Evolutionary conservation across 2,329 filamentous ascomycete species (phyloP), one percentile per base, ranked within the genome.

Genomic region (Fusarium sp.): DNA sequence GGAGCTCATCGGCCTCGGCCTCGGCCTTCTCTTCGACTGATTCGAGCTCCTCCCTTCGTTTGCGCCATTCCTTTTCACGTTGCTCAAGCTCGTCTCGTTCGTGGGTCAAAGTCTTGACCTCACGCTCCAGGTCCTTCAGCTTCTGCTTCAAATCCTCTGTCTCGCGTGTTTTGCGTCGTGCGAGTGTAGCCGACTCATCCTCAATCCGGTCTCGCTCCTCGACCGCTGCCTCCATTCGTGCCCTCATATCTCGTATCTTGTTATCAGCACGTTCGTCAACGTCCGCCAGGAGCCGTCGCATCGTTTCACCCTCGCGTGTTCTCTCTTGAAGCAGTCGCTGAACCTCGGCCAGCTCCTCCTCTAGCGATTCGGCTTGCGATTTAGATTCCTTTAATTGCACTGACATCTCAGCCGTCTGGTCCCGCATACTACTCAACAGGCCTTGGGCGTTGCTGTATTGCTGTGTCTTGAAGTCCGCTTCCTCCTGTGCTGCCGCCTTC

Each of bases 151-250:
- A 84, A 72, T 98, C 95, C 78, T 98, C 96, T 5, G 93, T 85
- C 82, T 98, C 96, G 49, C 94, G 87, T 9, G 92, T 88, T 65
- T 91, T 90, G 45, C 92, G 88, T 55, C 95, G 87, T 15, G 91
- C 92, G 51, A 92, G 86, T 0, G 90, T 92, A 75, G 90, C 93
- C 5, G 94, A 90, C 81, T 98, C 94, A 68, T 98, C 94, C 80
- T 99, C 95, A 4, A 94, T 91, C 4, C 94, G 90, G 78, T 99
- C 96, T 20, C 96, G 89, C 80, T 99, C 96, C 78, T 98, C 94
- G n/a, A 97, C 87, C 0, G 94, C 94, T 2, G 92, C 86, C 75
- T 98, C 95, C 86, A 98, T 91, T 4, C 92, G 90, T 62, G 93
- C 90, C 57, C 93, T 91, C 90, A 97, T 96, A 70, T 98, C 95